phyloP scores from a whole-genome alignment of 2,329 filamentous ascomycete species.

The Harringtonia lauricola region DNA sequence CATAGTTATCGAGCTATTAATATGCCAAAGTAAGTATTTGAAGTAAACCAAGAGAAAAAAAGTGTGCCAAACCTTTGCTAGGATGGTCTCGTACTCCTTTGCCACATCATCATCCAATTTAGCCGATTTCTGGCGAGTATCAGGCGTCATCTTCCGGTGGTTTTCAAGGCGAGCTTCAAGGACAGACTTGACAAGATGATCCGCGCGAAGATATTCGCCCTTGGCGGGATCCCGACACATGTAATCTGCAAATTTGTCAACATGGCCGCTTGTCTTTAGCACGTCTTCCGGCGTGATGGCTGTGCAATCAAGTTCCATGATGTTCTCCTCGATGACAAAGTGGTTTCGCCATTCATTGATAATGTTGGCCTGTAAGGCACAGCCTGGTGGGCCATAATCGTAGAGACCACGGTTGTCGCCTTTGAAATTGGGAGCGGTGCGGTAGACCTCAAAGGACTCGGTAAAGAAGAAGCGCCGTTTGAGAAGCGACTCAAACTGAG shows the following conservation, averaged over 20 bases:
- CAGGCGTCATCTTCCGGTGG: too few relatives aligned
- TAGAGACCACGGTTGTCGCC: constrained; percentile 63
- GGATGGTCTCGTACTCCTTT: too few relatives aligned
- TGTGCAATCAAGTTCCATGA: constrained; percentile 88
- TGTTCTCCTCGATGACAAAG: constrained; percentile 84
- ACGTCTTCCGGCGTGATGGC: constrained; percentile 88
- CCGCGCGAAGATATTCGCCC: constrained; percentile 87
- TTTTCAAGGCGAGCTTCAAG: constrained; percentile 72
- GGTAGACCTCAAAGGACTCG: constrained; percentile 89
- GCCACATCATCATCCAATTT: too few relatives aligned
- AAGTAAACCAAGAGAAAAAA: too few relatives aligned
- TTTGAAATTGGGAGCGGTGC: constrained; percentile 50
- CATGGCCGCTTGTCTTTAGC: constrained; percentile 89
- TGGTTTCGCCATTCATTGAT: constrained; percentile 84
- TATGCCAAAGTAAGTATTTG: too few relatives aligned
- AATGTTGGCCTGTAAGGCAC: constrained; percentile 75
- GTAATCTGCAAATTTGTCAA: constrained; percentile 96
- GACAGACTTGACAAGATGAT: constrained; percentile 91
- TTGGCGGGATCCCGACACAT: constrained; percentile 98
- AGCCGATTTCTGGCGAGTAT: too few relatives aligned
- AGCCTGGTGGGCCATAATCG: constrained; percentile 84
- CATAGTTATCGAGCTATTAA: too few relatives aligned
- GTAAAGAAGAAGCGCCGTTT: constrained; percentile 88
- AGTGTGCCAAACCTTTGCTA: too few relatives aligned
- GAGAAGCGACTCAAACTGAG: constrained; percentile 71